Evolutionary conservation across 768 basidiomycete species (phyloP), one percentile per base, ranked within the genome.

Genomic region (Termitomyces sp.): DNA sequence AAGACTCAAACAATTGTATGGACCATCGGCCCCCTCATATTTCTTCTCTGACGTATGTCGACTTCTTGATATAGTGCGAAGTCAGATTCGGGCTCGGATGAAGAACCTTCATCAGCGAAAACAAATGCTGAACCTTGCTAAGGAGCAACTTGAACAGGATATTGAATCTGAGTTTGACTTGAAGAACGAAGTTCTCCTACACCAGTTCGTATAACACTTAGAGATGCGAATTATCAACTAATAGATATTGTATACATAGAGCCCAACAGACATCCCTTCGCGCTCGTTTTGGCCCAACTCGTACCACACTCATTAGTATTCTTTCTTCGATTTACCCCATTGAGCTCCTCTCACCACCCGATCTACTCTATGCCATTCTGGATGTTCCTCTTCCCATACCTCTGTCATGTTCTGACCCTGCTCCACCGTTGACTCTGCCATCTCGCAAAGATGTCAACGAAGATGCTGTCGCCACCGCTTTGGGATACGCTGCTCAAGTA

Each of bases 341-440:
- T 67, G 91, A 93, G 57, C 86, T 96, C 17, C 80, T 87, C 51
- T 89, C 90, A 11, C 80, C 94, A 12, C 85, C 91, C 5, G 88
- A 94, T 67, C 79, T 98, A n/a, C 83, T 97, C 34, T 99, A 91
- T 72, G 86, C 91, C 12, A 92, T 99, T 70, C 78, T 95, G 54
- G 81, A 83, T 54, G 86, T 93, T 50, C 92, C 97, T n/a, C 81
- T 99, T 10, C 96, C 97, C 1, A 95, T 98, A 63, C 94, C 94
- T 15, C 67, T 87, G 29, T 78, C 82, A 36, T 65, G 83, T 5
- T 84, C 85, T 56, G 91, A 95, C 66, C 92, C 94, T 49, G 91
- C 90, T 0, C 96, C 96, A 15, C 93, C 96, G 0, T 76, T 93
- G 43, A 77, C 82, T 3, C 71, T 95, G 46, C 74, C 84, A 38